Conservation (phyloP, 139 green algal genomes). For the Micractinium conductrix region DNA sequence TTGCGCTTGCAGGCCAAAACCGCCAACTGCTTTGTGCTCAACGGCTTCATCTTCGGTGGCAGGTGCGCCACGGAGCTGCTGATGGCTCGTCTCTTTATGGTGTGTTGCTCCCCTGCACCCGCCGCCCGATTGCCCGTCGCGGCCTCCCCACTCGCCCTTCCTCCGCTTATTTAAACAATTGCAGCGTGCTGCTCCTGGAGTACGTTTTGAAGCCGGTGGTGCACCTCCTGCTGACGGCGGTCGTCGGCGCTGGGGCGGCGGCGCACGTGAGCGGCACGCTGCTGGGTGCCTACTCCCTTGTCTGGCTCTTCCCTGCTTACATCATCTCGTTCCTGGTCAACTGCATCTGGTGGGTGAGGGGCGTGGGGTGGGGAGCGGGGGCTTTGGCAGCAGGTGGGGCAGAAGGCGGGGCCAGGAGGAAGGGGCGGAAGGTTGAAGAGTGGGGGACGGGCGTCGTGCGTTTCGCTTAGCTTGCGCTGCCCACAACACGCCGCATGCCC, state of each 20-base stretch:
- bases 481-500: too few species aligned
- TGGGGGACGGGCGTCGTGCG: too few species aligned
- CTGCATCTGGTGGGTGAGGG: conserved; percentile 69
- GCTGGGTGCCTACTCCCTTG: conserved; percentile 43
- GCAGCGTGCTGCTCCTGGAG: conserved; percentile 62
- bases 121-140: neutral
- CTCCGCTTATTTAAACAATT: too few species aligned
- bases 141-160: neutral
- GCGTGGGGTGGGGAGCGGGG: too few species aligned
- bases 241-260: conserved; percentile 27
- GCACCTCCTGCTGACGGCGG: conserved; percentile 50
- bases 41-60: conserved; percentile 72
- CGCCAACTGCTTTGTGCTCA: conserved; percentile 61
- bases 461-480: too few species aligned
- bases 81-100: too few species aligned
- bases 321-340: conserved; percentile 73
- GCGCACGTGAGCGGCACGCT: conserved; percentile 27
- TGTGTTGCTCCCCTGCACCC: too few species aligned
- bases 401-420: too few species aligned
- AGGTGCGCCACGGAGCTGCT: too few species aligned
- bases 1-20: conserved; percentile 53
- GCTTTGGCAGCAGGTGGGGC: neutral
- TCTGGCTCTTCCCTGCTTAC: conserved; percentile 85
- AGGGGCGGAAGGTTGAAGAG: too few species aligned
- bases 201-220: conserved; percentile 41